These are phyloP conservation scores for Solanum medicagineum DNA, from an alignment of 257 asterid species.

Conservation along the genomic window DNA sequence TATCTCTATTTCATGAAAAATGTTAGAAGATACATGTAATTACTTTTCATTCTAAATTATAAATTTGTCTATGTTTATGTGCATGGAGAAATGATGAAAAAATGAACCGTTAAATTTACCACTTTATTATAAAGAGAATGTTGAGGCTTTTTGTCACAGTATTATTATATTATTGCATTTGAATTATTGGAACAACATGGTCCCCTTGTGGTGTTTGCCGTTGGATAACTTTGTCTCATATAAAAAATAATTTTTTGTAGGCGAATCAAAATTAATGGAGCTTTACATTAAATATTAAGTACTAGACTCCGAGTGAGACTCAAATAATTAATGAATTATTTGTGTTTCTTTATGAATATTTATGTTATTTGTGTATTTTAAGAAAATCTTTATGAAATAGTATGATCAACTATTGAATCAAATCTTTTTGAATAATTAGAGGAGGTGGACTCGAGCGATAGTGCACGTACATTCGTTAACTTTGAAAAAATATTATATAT, in stretches of 20 bases:
- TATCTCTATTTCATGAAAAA: no score
- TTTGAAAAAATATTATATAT: no score
- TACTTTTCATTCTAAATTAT: not conserved
- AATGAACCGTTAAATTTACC: not conserved
- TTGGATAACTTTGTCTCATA: not conserved
- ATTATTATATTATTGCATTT: not conserved
- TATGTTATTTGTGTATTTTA: not conserved
- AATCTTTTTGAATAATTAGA: accelerated
- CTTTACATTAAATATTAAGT: not conserved
- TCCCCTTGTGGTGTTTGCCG: not conserved
- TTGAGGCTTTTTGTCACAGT: not conserved
- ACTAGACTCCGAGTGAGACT: no score
- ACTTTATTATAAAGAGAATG: not conserved
- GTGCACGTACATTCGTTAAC: not conserved
- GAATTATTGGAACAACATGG: not conserved
- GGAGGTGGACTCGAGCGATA: not conserved
- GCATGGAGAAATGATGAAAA: not conserved
- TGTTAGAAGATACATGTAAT: not conserved
- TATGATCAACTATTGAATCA: not conserved
- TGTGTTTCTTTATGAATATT: not conserved
- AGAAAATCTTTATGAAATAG: not conserved
- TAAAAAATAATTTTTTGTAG: no score
- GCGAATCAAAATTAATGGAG: not conserved
- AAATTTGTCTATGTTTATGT: not conserved
- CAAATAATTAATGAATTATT: no score